Evolutionary conservation across 2,329 filamentous ascomycete species (phyloP), one percentile per base, ranked within the genome.

Genomic region (Paracoccidioides brasiliensis): DNA sequence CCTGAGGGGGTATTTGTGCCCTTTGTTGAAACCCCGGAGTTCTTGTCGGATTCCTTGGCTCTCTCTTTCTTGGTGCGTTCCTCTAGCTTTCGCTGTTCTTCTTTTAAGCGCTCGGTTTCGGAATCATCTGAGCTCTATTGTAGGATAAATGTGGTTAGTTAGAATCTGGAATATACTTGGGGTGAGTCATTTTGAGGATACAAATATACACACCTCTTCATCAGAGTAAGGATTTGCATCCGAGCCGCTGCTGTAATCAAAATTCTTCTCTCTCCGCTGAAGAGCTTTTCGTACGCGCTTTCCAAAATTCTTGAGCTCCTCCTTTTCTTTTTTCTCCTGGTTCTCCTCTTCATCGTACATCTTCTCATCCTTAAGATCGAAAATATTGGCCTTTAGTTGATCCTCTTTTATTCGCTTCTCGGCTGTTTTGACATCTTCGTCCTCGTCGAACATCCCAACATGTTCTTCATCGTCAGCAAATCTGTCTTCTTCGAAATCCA

Each of bases 381-480:
- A 95, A 2, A 93, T 75, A 64, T 95, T 95, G 7, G 91, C 91
- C 53, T 83, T 83, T n/a, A 94, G 77, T 69, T 94, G 90, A 64
- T 90, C 86, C 56, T 84, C 81, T 61, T 86, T 88, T 61, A 90
- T 84, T 53, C 84, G 77, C 12, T 84, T 83, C 59, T 85, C 83
- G 0, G 85, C 78, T 15, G 86, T 81, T 64, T 88, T 89, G 12
- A 78, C 73, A 52, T 90, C 87, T 61, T 95, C 90, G 58, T 95
- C 89, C 52, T 90, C 83, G 53, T 93, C 87, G 62, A 93, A 88
- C 53, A 89, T 80, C 44, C 85, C 80, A 2, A 82, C 79, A 28
- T 86, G 82, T 67, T 94, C 89, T 65, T 95, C 89, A 64, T 94
- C 89, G 64, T 95, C 88, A 62, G 90, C 88, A 66, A 96, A 96